A percentile compares a stretch with the other conserved stretches of the same genome.
Evolutionary conservation across 2,329 filamentous ascomycete genomes (phyloP).

Genomic region (Hymenoscyphus occultus): DNA sequence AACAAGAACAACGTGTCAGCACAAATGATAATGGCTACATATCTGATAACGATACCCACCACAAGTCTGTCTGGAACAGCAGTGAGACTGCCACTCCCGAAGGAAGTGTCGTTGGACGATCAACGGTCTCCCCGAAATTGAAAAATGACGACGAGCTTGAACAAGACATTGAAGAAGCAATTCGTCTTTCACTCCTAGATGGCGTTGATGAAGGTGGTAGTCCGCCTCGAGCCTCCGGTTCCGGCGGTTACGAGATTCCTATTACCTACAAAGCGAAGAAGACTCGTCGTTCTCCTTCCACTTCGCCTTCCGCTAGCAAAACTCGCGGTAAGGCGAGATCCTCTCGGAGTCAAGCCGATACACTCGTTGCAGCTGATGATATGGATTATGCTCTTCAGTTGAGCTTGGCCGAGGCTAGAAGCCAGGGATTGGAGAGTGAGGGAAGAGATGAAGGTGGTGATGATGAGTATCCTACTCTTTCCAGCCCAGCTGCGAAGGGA

Average conservation of each 20-base stretch:
- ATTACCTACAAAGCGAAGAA: constrained; percentile 48
- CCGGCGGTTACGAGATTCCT: constrained; percentile 50
- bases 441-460: constrained; percentile 21
- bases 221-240: constrained; percentile 46
- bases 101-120: constrained; percentile 46
- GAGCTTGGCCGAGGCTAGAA: constrained; percentile 55
- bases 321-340: constrained; percentile 17
- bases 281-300: constrained; percentile 40
- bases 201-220: constrained; percentile 47
- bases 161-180: constrained; percentile 61
- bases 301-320: constrained; percentile 35
- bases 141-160: constrained; percentile 48
- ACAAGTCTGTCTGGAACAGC: constrained; percentile 37
- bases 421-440: constrained; percentile 31
- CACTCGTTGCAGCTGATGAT: constrained; percentile 45
- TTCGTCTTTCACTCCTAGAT: constrained; percentile 59
- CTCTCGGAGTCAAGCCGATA: constrained; percentile 10
- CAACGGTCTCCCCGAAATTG: constrained; percentile 25
- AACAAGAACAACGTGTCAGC: constrained; percentile 53
- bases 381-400: constrained; percentile 58
- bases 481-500: constrained; percentile 33
- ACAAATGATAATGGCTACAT: constrained; percentile 46
- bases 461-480: constrained; percentile 42
- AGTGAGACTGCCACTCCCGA: constrained; percentile 54
- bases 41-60: constrained; percentile 43